Evolutionary conservation across 805 yeast species (phyloP).

Genomic region (Starmerella floris): DNA sequence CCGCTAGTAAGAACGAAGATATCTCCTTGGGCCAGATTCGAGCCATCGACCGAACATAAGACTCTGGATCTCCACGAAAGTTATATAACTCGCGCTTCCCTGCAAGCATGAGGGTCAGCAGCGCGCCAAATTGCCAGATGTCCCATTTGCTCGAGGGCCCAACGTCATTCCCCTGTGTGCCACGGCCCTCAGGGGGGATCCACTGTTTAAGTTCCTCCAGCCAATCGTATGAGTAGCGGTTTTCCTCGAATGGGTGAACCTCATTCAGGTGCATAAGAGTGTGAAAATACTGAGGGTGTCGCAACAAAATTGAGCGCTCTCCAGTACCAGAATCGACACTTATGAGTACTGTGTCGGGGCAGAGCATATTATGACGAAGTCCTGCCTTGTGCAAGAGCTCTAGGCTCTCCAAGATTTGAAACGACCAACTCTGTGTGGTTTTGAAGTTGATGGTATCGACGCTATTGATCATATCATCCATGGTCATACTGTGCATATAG

Average conservation of each 20-base stretch:
- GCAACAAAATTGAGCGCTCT: constrained; percentile 28
- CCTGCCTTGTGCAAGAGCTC: constrained; percentile 82
- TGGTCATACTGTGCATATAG: constrained; percentile 41
- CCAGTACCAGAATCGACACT: constrained; percentile 40
- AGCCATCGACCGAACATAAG: constrained; percentile 37
- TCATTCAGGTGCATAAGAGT: constrained; percentile 26
- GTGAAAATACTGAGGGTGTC: constrained; percentile 22
- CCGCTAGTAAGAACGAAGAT: constrained; percentile 49
- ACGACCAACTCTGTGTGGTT: constrained; percentile 76
- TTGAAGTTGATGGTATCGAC: constrained; percentile 56
- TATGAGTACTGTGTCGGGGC: constrained; percentile 45
- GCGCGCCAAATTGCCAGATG: constrained; percentile 83
- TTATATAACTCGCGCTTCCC: constrained; percentile 40
- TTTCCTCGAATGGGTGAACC: constrained; percentile 23
- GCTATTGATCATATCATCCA: constrained; percentile 53
- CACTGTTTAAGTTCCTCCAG: constrained; percentile 30
- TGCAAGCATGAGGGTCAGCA: constrained; percentile 51
- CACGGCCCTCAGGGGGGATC: constrained; percentile 61
- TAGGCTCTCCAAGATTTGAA: constrained; percentile 71
- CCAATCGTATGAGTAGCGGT: background rate
- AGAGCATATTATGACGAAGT: constrained; percentile 55
- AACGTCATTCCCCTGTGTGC: background rate
- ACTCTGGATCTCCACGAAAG: constrained; percentile 46
- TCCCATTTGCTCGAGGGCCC: constrained; percentile 45
- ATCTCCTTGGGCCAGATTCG: constrained; percentile 42